phyloP scores from a whole-genome alignment of 2,329 filamentous ascomycete species.

The Colletotrichum sojae region DNA sequence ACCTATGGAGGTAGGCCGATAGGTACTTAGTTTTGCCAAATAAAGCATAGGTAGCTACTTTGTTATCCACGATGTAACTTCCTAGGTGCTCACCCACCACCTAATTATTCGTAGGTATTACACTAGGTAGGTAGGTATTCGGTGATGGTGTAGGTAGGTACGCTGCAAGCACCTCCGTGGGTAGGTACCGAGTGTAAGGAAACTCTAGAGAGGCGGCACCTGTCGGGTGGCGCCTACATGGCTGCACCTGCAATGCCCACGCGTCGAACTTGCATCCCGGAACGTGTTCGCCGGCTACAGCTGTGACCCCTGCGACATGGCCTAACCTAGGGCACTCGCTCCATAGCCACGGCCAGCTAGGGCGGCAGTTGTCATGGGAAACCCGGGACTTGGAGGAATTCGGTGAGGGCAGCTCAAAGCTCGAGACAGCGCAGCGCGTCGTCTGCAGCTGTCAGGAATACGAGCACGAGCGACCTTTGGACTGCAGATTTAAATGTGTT shows the following conservation, averaged over 20 bases:
- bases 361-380: constrained; percentile 34
- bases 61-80: too few species aligned
- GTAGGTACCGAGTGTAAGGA: too few species aligned
- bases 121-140: too few species aligned
- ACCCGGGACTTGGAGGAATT: constrained; percentile 32
- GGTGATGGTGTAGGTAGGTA: too few species aligned
- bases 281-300: constrained; percentile 22
- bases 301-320: constrained; percentile 34
- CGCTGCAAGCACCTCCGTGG: too few species aligned
- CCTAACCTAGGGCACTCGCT: neutral
- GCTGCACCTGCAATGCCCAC: constrained; percentile 27
- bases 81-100: too few species aligned
- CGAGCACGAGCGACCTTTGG: neutral
- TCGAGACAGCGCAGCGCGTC: constrained; percentile 6
- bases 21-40: too few species aligned
- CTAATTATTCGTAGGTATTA: too few species aligned
- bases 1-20: too few species aligned
- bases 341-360: constrained; percentile 8
- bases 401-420: constrained; percentile 9
- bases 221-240: too few species aligned
- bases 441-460: neutral
- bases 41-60: too few species aligned
- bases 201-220: too few species aligned
- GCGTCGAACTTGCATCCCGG: constrained; percentile 38
- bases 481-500: constrained; percentile 6